Evolutionary conservation across 805 yeast species (phyloP).

Genomic region (Candida khao-thaluensis): DNA sequence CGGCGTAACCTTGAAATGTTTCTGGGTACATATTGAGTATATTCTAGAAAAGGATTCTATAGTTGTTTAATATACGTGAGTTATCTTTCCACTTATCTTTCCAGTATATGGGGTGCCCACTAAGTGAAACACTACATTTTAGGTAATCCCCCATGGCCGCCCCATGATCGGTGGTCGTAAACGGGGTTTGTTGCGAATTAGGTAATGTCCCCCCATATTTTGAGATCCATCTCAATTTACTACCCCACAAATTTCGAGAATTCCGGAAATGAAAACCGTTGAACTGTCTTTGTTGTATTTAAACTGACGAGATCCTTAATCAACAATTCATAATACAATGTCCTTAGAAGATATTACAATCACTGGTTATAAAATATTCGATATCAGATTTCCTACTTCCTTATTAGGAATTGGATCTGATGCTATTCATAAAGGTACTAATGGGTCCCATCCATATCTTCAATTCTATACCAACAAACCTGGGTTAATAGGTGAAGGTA

Average conservation of each 20-base stretch:
- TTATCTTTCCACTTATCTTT: no score
- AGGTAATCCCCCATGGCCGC: no score
- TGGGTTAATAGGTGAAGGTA: slow-evolving; percentile 36
- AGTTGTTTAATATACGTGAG: no score
- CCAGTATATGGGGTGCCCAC: no score
- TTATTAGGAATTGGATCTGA: slow-evolving; percentile 41
- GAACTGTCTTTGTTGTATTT: no score
- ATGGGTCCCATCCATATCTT: slow-evolving; percentile 41
- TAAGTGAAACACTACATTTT: no score
- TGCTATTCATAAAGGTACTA: slow-evolving; percentile 41
- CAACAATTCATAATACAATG: slow-evolving; percentile 1
- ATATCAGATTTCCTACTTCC: slow-evolving; percentile 39
- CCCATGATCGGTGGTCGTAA: no score
- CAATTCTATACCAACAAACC: slow-evolving; percentile 25
- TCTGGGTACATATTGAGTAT: slow-evolving; percentile 26
- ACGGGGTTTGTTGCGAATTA: no score
- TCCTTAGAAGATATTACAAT: slow-evolving; percentile 17
- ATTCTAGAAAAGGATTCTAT: no score
- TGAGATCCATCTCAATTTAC: no score
- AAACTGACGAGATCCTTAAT: no score
- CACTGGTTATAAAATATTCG: slow-evolving; percentile 28
- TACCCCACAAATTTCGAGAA: not conserved
- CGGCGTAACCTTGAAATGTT: slow-evolving; percentile 32
- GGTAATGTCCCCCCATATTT: slow-evolving; percentile 1
- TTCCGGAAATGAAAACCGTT: slow-evolving; percentile 1